Percentiles rank a stretch among this genome's conserved stretches.
These are phyloP conservation scores for Madurella fahalii DNA, from an alignment of 2,329 filamentous ascomycete species.

Conservation along the genomic window DNA sequence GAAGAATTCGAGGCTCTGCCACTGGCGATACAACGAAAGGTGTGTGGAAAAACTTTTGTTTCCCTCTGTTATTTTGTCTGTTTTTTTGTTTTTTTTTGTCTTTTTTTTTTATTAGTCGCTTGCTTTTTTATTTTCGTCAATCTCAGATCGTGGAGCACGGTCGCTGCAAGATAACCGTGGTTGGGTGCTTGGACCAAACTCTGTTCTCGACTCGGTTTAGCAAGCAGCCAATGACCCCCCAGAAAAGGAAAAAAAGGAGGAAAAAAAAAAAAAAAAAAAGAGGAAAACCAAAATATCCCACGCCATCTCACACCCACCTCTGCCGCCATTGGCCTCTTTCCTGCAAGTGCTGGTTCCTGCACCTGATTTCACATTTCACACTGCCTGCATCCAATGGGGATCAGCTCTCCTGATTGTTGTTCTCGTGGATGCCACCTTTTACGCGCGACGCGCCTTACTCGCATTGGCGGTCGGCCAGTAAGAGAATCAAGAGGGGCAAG, in stretches of 20 bases:
- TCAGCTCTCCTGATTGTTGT: neutral
- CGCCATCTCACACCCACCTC: neutral
- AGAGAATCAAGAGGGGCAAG: neutral
- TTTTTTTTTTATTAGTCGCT: neutral
- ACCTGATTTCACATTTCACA: conserved; percentile 21
- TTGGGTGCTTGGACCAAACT: neutral
- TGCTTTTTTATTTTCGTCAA: neutral
- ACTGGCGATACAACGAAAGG: conserved; percentile 48
- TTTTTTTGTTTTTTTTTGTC: neutral
- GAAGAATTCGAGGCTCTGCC: conserved; percentile 50
- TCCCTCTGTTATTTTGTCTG: conserved; percentile 3
- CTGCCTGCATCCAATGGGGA: conserved; percentile 19
- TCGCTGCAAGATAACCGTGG: neutral
- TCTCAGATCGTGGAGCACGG: neutral
- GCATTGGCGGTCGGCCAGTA: conserved; percentile 9
- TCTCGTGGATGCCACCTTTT: conserved; percentile 8
- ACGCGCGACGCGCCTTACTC: conserved; percentile 3
- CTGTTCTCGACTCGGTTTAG: conserved; percentile 6
- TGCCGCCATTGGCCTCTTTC: conserved; percentile 21
- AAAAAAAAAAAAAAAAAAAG: no score
- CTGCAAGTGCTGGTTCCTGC: conserved; percentile 23
- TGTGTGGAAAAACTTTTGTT: conserved; percentile 30
- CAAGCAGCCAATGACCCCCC: neutral
- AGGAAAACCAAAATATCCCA: neutral
- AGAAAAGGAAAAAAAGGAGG: neutral